phyloP scores from a whole-genome alignment of 495 filamentous ascomycete species.

The Xanthoparmelia taractica region DNA sequence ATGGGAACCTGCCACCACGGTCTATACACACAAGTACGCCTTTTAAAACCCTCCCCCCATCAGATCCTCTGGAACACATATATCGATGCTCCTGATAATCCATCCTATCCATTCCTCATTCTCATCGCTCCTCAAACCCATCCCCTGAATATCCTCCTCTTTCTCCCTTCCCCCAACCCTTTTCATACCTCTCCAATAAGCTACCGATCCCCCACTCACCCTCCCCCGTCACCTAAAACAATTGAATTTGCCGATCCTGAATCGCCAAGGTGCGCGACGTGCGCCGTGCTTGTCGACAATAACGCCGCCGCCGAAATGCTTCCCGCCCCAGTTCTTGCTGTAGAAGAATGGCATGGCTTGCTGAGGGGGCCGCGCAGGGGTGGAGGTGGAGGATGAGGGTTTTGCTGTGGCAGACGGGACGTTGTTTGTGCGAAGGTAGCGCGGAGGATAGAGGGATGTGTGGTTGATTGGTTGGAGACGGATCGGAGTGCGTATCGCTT shows the following conservation, averaged over 20 bases:
- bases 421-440: not conserved
- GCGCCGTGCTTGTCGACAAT: slow-evolving; percentile 35
- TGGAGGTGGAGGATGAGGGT: not conserved
- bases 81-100: not conserved
- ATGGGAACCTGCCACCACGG: not conserved
- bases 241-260: slow-evolving; percentile 32
- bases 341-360: slow-evolving; percentile 18
- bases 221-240: slow-evolving; percentile 23
- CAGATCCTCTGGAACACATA: not conserved
- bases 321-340: slow-evolving; percentile 16
- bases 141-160: not conserved
- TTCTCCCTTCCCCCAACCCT: no score
- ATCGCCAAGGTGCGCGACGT: slow-evolving; percentile 33
- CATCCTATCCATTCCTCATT: not conserved
- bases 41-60: not conserved
- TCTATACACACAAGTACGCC: not conserved
- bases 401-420: no score
- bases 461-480: no score
- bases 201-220: not conserved
- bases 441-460: not conserved
- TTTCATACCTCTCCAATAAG: not conserved
- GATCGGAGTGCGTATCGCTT: no score
- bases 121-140: not conserved
- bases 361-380: no score
- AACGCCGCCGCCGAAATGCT: slow-evolving; percentile 29